Percentiles rank a stretch among this genome's conserved stretches.
Evolutionary conservation across 768 basidiomycete genomes (phyloP).

Genomic region (Psilocybe sp.): DNA sequence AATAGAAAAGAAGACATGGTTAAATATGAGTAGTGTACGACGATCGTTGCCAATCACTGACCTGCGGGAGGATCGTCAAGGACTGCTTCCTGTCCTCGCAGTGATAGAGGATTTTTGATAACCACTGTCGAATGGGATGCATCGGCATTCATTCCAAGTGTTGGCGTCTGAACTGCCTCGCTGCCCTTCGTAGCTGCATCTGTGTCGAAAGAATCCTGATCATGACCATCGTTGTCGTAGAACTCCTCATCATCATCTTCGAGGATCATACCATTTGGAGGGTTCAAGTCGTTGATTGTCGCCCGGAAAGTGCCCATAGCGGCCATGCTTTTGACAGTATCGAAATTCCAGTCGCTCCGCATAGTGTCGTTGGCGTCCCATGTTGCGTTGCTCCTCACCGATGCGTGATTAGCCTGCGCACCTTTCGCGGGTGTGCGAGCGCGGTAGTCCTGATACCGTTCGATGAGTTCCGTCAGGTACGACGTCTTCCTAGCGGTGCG

Average conservation of each 20-base stretch:
- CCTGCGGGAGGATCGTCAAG: conserved; percentile 43
- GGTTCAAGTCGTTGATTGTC: conserved; percentile 62
- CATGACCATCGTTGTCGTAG: conserved; percentile 34
- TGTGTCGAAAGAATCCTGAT: conserved; percentile 55
- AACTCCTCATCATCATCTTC: conserved; percentile 54
- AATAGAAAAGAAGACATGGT: conserved; percentile 22
- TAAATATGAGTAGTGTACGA: not conserved
- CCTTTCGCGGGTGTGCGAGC: conserved; percentile 57
- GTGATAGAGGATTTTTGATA: conserved; percentile 49
- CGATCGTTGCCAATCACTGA: conserved; percentile 31
- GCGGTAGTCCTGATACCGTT: conserved; percentile 80
- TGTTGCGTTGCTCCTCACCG: conserved; percentile 52
- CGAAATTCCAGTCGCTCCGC: conserved; percentile 95
- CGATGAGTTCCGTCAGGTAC: conserved; percentile 82
- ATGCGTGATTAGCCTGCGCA: conserved; percentile 49
- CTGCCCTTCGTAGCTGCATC: conserved; percentile 64
- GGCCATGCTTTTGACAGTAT: conserved; percentile 70
- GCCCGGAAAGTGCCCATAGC: conserved; percentile 78
- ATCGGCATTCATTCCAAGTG: conserved; percentile 48
- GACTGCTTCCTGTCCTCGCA: conserved; percentile 36
- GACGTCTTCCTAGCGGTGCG: conserved; percentile 78
- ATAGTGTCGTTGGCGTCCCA: conserved; percentile 79
- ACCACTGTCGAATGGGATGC: conserved; percentile 73
- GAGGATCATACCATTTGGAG: conserved; percentile 54
- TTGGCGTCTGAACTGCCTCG: conserved; percentile 37